These are phyloP conservation scores for Kokia cookei DNA, from an alignment of 441 rosid genomes.

Conservation along the genomic window DNA sequence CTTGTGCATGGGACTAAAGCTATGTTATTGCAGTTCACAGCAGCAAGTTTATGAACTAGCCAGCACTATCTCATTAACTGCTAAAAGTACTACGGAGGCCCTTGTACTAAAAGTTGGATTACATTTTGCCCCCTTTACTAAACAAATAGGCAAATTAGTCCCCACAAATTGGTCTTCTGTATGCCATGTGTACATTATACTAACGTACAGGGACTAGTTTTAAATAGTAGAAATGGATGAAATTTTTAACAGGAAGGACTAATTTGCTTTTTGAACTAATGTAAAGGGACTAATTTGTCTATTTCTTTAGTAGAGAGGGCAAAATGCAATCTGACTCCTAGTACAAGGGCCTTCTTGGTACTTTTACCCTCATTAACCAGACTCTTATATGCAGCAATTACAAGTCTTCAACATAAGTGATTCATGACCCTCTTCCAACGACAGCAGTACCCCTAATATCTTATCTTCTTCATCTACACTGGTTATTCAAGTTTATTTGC, in stretches of 20 bases:
- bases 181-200: too few relatives aligned
- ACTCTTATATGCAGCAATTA: conserved; percentile 1
- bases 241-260: too few relatives aligned
- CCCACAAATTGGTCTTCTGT: background rate
- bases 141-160: too few relatives aligned
- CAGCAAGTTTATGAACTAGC: background rate
- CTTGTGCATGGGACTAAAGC: background rate
- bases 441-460: background rate
- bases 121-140: too few relatives aligned
- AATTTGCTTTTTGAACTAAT: too few relatives aligned
- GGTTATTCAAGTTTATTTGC: background rate
- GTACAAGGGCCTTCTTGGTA: background rate
- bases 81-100: background rate
- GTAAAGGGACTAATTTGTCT: background rate
- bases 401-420: background rate
- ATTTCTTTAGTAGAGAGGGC: background rate
- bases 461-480: background rate
- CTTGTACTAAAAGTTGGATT: background rate
- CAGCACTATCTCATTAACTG: background rate
- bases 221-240: too few relatives aligned
- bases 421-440: background rate
- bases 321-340: background rate
- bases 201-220: too few relatives aligned
- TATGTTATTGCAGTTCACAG: background rate
- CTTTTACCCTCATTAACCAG: background rate